A percentile compares a stretch with the other conserved stretches of the same genome.
phyloP scores from a whole-genome alignment of 306 rosid genomes.

The Ormosia semicastrata region DNA sequence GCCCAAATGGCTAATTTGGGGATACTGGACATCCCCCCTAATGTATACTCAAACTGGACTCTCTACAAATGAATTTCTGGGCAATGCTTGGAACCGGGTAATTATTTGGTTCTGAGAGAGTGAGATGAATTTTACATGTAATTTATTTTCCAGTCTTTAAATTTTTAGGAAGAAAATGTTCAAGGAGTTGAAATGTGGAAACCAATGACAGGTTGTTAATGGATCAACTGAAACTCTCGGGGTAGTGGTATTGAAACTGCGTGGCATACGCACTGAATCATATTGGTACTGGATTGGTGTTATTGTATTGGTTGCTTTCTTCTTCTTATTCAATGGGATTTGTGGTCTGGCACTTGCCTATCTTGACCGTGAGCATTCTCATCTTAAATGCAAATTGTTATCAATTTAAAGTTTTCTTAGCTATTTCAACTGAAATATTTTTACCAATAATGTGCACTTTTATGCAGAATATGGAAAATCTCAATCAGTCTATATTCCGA shows the following conservation, averaged over 20 bases:
- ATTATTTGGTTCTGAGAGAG: not conserved
- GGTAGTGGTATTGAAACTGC: conserved; percentile 18
- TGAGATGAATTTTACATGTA: not conserved
- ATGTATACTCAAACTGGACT: conserved; percentile 30
- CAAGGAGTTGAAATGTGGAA: not conserved
- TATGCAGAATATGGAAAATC: conserved; percentile 24
- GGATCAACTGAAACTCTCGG: conserved; percentile 37
- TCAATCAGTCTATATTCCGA: not conserved
- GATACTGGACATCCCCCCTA: conserved; percentile 30
- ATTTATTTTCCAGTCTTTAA: not conserved
- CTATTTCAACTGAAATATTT: not conserved
- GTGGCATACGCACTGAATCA: conserved; percentile 8
- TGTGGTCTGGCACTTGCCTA: conserved; percentile 32
- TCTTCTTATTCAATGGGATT: conserved; percentile 26
- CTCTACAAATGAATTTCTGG: conserved; percentile 23
- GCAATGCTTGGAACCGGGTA: conserved; percentile 11
- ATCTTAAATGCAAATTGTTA: not conserved
- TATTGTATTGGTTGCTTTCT: conserved; percentile 23
- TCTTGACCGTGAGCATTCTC: conserved; percentile 28
- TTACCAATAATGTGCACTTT: not conserved
- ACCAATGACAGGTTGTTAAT: conserved; percentile 27
- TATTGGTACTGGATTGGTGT: conserved; percentile 34
- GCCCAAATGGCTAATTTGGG: conserved; percentile 39
- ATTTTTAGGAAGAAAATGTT: not conserved
- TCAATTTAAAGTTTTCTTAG: not conserved